Evolutionary conservation across 331 rosid genomes (phyloP), one percentile per base, ranked within the genome.

Genomic region (Rhamnella rubrinervis): DNA sequence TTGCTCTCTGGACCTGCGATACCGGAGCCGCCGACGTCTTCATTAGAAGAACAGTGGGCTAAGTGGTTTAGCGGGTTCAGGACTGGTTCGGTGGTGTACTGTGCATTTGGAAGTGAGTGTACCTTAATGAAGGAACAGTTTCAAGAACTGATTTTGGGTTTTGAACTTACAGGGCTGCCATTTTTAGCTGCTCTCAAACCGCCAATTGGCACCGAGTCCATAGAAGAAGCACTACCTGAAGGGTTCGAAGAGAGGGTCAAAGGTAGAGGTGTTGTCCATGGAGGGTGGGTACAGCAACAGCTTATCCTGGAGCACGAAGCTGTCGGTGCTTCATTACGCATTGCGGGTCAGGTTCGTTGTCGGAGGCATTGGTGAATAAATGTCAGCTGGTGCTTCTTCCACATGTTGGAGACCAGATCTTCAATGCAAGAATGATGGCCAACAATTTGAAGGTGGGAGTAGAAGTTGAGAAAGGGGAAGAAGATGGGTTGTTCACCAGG

Each of bases 91-190:
- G 79, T 85, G 10, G 60, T 84, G 19, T 85, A 77, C 56, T 81
- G 95, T 53, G 71, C 87, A 6, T 69, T 88, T 55, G 95, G 89
- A 63, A 83, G 83, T 63, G 89, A 88, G 31, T 63, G 81, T 61
- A 74, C 17, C 31, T 63, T 88, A 51, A 60, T 28, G 12, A 66
- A 68, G 61, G 28, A 75, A 4, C 79, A 59, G 8, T 82, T 87
- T 47, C 75, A 73, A 28, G 86, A 87, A 55, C 23, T 83, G 61
- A 4, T 82, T 40, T 63, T 78, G 39, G 93, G 93, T 40, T 79
- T 85, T n/a, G 93, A 88, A 71, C 79, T 83, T 0, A 49, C 80
- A 0, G 73, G 75, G 7, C 25, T 11, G 64, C 90, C 90, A 1
- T 85, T 85, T 40, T 70, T 87, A 0, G 90, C 85, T 1, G 88